phyloP scores from a whole-genome alignment of 768 basidiomycete genomes.

The Naematelia encephala region DNA sequence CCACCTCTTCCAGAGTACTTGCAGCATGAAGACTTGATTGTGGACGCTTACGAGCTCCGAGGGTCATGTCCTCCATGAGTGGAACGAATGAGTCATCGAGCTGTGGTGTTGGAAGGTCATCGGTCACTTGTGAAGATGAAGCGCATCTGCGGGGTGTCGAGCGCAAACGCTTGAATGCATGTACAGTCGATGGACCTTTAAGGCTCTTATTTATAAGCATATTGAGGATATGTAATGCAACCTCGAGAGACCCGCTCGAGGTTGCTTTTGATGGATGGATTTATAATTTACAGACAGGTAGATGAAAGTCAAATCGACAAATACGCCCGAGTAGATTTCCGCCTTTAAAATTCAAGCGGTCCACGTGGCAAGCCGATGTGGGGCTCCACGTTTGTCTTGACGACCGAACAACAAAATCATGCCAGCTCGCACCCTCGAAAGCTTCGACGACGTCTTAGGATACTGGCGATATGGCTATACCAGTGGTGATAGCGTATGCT shows the following conservation, averaged over 20 bases:
- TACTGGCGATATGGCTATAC: not conserved
- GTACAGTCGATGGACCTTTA: not conserved
- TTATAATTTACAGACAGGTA: not conserved
- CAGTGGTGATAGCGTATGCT: slow-evolving; percentile 10
- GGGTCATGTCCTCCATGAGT: not conserved
- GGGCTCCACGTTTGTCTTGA: not conserved
- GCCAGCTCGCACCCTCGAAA: not conserved
- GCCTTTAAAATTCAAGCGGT: not conserved
- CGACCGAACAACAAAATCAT: not conserved
- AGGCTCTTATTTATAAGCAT: not conserved
- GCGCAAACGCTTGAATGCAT: not conserved
- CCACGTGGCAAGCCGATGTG: not conserved
- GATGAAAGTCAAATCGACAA: not conserved
- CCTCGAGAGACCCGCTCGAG: not conserved
- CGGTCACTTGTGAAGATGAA: not conserved
- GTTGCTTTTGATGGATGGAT: not conserved
- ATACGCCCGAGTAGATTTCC: not conserved
- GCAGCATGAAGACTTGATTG: not conserved
- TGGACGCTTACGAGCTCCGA: not conserved
- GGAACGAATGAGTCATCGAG: not conserved
- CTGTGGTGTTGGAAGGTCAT: not conserved
- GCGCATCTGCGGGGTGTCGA: not conserved
- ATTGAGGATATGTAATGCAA: not conserved
- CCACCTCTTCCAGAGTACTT: not conserved
- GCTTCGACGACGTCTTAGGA: not conserved